A percentile compares a stretch with the other conserved stretches of the same genome.
These are phyloP conservation scores for Plasmodium gonderi DNA, from an alignment of 169 alveolate species.

Conservation along the genomic window DNA sequence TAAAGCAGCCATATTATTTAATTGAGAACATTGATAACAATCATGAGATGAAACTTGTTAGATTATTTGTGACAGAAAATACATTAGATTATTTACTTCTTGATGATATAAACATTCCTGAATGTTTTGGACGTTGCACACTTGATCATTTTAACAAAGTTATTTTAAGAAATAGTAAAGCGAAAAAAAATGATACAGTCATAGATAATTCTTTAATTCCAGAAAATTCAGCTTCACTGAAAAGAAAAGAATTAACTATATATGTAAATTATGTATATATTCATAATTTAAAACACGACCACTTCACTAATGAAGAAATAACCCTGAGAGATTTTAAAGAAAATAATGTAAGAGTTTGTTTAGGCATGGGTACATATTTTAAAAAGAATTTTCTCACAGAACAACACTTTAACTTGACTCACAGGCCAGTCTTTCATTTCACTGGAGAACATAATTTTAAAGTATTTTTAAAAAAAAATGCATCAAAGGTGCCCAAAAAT, in stretches of 20 bases:
- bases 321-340: not conserved
- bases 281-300: conserved; percentile 2
- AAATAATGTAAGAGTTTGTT: not conserved
- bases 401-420: conserved; percentile 16
- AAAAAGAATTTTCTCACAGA: not conserved
- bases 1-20: conserved; percentile 62
- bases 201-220: conserved; percentile 33
- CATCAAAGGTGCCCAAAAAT: not conserved
- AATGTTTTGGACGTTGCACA: conserved; percentile 57
- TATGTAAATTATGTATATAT: not conserved
- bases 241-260: conserved; percentile 18
- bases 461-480: conserved; percentile 33
- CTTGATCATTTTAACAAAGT: conserved; percentile 13
- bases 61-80: conserved; percentile 29
- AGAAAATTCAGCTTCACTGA: not conserved
- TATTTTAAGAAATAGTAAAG: not conserved
- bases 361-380: conserved; percentile 35
- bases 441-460: not conserved
- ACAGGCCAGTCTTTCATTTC: conserved; percentile 31
- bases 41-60: not conserved
- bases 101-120: conserved; percentile 34
- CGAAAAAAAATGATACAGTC: not conserved
- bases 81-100: conserved; percentile 33
- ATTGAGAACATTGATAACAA: conserved; percentile 5
- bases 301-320: conserved; percentile 14